Base-by-base conservation (phyloP, 345 rosid species). In the Salix arbutifolia region DNA sequence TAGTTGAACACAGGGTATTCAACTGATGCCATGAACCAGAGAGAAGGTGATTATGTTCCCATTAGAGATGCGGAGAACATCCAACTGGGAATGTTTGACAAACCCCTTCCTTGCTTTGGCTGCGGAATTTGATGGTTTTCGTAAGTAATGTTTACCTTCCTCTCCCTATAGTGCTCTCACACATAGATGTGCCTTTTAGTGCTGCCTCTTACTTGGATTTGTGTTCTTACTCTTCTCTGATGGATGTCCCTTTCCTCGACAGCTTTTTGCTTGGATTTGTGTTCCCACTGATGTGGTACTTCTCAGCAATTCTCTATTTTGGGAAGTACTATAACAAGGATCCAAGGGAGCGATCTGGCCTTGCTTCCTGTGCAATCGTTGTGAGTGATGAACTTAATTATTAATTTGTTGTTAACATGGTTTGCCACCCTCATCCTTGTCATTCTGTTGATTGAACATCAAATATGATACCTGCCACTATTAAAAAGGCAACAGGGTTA, bases 121-220 rank as follows among this genome's bases (percentile, higher is more conserved):
- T 96, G 90, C 79, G 98, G 99, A 87, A 88, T 93, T 44, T 98
- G 99, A 80, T 96, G 99, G 99, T 90, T 89, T 76, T 93, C 84
- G 96, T 96, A 81, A 84, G 97, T 88, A 52, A 70, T 60, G 19
- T 19, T 37, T 17, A 46, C 48, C 65, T 46, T 75, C 61, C 61
- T 28, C 53, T 73, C 38, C 21, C 62, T 65, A 11, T 56, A 14
- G 8, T 52, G 7, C 67, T 28, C 12, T 69, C 78, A 21, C 60
- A 26, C 26, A 17, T 38, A 1, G 42, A 26, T n/a, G 23, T 6
- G 1, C 4, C 33, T 69, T 53, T 56, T 67, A 53, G 25, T 53
- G 28, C 31, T 28, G 44, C 35, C 37, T 68, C 44, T 61, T 50
- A 26, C 16, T 70, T 73, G 44, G 38, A 40, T 77, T 11, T 78